phyloP scores from a whole-genome alignment of 306 rosid species.

The Vachellia pachyceras region DNA sequence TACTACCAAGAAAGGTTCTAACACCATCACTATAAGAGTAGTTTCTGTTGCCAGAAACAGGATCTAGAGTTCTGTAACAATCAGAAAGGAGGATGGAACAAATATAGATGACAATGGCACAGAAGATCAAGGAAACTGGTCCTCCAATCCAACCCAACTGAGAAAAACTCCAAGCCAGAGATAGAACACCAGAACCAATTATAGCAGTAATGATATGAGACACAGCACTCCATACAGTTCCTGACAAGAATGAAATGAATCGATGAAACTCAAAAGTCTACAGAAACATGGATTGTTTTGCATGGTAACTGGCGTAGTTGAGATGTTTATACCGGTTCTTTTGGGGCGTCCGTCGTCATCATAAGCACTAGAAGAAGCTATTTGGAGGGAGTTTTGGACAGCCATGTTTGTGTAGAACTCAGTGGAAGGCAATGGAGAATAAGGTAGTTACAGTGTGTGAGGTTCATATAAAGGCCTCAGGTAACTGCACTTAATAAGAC shows the following conservation, averaged over 20 bases:
- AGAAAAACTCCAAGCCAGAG: conserved; percentile 61
- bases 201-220: conserved; percentile 69
- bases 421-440: conserved; percentile 23
- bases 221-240: conserved; percentile 50
- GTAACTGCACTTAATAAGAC: background rate
- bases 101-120: conserved; percentile 48
- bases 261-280: background rate
- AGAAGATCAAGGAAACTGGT: conserved; percentile 45
- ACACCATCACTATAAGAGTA: conserved; percentile 62
- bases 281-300: background rate
- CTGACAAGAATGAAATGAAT: conserved; percentile 37
- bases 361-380: background rate
- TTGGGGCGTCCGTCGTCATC: conserved; percentile 57
- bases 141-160: conserved; percentile 44
- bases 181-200: conserved; percentile 66
- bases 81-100: conserved; percentile 59
- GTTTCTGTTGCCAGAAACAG: conserved; percentile 62
- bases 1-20: conserved; percentile 56
- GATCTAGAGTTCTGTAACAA: conserved; percentile 65
- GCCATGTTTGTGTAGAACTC: conserved; percentile 39
- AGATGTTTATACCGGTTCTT: conserved; percentile 55
- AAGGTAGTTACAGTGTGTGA: background rate
- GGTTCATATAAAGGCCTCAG: conserved; percentile 6
- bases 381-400: background rate
- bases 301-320: background rate